A percentile compares a stretch with the other conserved stretches of the same genome.
Evolutionary conservation across 1,139 yeast species (phyloP).

Genomic region (Wickerhamiella pararugosa): DNA sequence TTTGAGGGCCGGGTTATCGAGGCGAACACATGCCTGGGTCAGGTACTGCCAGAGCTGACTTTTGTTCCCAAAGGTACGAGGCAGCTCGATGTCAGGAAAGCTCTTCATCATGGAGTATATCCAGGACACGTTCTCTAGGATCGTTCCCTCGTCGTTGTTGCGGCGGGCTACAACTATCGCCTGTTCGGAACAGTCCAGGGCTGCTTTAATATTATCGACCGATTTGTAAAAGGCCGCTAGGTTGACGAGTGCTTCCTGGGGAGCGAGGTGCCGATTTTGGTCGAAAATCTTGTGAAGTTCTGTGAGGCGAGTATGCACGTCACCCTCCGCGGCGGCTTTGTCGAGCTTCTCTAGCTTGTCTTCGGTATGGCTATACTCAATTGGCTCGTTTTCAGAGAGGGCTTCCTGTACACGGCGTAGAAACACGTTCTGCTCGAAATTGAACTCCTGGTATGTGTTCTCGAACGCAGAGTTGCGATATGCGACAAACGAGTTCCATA

Average conservation of each 20-base stretch:
- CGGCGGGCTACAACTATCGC: constrained; percentile 3
- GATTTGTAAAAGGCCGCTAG: neutral
- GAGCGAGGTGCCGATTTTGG: neutral
- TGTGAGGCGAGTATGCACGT: neutral
- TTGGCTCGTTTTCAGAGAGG: neutral
- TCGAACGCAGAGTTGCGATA: neutral
- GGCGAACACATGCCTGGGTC: neutral
- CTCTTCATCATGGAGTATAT: neutral
- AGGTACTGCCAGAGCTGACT: neutral
- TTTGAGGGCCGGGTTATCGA: neutral
- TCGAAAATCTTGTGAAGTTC: neutral
- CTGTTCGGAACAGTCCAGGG: neutral
- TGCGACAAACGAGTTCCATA: neutral
- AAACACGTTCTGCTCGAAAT: too few species aligned
- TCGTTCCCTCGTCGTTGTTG: neutral
- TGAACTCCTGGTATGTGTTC: neutral
- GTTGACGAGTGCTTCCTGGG: neutral
- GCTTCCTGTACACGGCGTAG: too few species aligned
- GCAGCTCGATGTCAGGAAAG: neutral
- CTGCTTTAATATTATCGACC: neutral
- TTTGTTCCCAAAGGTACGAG: neutral
- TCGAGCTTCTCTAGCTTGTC: neutral
- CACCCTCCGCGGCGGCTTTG: neutral
- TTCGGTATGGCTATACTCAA: neutral
- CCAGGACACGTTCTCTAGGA: neutral